A percentile compares a stretch with the other conserved stretches of the same genome.
Evolutionary conservation across 1,284 basidiomycete genomes (phyloP).

Genomic region (Sporisorium iseilematis-ciliati): DNA sequence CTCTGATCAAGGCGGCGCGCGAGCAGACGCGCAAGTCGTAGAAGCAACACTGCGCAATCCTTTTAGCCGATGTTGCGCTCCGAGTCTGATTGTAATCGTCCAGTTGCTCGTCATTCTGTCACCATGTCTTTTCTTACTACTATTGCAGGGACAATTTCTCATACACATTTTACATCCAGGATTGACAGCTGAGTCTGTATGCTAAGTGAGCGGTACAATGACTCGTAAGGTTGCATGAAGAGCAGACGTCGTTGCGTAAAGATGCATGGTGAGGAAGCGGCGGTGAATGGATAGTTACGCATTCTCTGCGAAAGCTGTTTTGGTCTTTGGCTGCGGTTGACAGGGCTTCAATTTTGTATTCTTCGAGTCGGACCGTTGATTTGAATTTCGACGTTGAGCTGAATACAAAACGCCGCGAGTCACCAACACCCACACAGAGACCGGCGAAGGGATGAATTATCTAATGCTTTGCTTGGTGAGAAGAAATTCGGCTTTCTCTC

Average conservation of each 20-base stretch:
- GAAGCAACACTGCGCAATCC: not conserved
- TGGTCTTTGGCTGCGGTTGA: too few relatives aligned
- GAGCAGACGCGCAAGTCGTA: slow-evolving; percentile 72
- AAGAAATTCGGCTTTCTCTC: slow-evolving; percentile 12
- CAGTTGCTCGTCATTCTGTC: too few relatives aligned
- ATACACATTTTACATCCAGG: not conserved
- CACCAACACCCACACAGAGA: slow-evolving; percentile 7
- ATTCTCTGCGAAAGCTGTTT: not conserved
- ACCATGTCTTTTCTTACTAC: too few relatives aligned
- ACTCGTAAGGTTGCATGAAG: not conserved
- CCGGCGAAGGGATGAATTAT: slow-evolving; percentile 22
- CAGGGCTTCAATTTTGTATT: too few relatives aligned
- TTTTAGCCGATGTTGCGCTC: too few relatives aligned
- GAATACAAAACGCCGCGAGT: slow-evolving; percentile 15
- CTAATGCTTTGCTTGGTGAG: slow-evolving; percentile 18
- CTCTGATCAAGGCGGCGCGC: slow-evolving; percentile 91
- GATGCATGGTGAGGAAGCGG: not conserved
- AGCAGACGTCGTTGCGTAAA: not conserved
- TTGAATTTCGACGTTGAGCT: too few relatives aligned
- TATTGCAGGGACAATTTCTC: slow-evolving; percentile 17
- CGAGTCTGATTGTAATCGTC: too few relatives aligned
- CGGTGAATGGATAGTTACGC: not conserved
- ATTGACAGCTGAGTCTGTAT: not conserved
- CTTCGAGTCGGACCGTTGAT: too few relatives aligned
- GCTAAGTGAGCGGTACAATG: not conserved